Evolutionary conservation across 1,284 basidiomycete species (phyloP), one percentile per base, ranked within the genome.

Genomic region (Irpex sp.): DNA sequence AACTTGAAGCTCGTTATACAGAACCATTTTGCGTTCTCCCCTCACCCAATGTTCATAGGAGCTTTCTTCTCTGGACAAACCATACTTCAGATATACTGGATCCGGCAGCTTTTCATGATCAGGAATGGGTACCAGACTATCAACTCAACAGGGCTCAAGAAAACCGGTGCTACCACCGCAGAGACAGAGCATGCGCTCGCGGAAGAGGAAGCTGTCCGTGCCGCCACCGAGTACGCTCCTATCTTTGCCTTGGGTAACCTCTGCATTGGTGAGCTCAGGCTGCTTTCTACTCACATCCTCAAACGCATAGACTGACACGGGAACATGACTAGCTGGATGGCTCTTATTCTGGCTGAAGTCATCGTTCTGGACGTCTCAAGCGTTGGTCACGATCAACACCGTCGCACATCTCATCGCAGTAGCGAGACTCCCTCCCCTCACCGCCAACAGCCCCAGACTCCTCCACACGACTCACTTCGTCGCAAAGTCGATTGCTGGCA

Each of bases 11-110:
- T 8, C 31, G 15, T 11, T 49, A 13, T 8, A 11, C 56, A 78
- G 75, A 75, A 77, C 60, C 75, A 77, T 58, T 77, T 73, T 38
- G 76, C 75, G 1, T 76, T 75, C 66, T 78, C 75, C 0, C 74
- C 75, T 21, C 73, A 75, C 63, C 73, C 74, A 0, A 70, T 66
- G 66, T 76, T 77, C 68, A 75, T 78, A 56, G 74, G 70, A 3
- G 73, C 71, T 2, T 76, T 76, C 69, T 77, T 77, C 68, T 71
- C 73, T 0, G 65, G 74, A 8, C 75, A 77, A 63, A 66, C 71
- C 13, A 62, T 74, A 36, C 55, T 74, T 5, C 75, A 77, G 62
- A 61, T 72, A 1, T 68, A 67, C 8, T 76, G 75, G 75, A 69
- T 77, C 40, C 69, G 68, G 44, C 64, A 72, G 64, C 66, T 77